Evolutionary conservation across 2,329 filamentous ascomycete species (phyloP), one percentile per base, ranked within the genome.

Genomic region (Colletotrichum graminicola): DNA sequence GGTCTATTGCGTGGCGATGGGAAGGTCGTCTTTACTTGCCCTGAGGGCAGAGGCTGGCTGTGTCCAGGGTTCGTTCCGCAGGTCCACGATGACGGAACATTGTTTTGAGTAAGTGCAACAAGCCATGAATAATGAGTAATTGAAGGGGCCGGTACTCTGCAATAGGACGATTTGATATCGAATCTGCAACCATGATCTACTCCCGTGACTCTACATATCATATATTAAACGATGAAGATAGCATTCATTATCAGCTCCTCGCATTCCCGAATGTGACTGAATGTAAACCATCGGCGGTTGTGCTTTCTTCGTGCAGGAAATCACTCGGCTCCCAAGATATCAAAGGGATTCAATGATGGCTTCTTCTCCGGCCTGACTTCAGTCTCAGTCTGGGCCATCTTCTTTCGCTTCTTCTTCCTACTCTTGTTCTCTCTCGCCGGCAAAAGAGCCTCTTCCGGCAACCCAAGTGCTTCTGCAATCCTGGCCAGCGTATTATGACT

Each of bases 1-100:
- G 73, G 73, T 12, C 6, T 75, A 11, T 52, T 75, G 26, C 63
- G 74, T 12, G 63, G 70, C 39, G 56, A 71, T 12, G 74, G 71
- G 8, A 61, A 72, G 54, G 32, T 74, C 5, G 69, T 73, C 14
- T 75, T 75, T 14, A 73, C 73, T 7, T 75, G 74, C 21, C 74
- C 74, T 8, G 62, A 74, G 51, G 70, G 61, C 34, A 63, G 64
- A 49, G 72, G 57, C 26, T 73, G 62, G 62, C 14, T 73, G 29
- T 73, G 71, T 60, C 71, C 71, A 29, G 69, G 64, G 5, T 73
- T 73, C n/a, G 61, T 73, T 18, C 71, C 71, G 3, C 57, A 72
- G 52, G 67, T 66, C 34, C 62, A 67, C 36, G 68, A 72, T 23
- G 68, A 73, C 52, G 71, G 71, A 3, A 73, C 71, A 5, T 51